These are phyloP conservation scores for Astrothelium macrocarpum DNA, from an alignment of 495 filamentous ascomycete species.

Conservation along the genomic window DNA sequence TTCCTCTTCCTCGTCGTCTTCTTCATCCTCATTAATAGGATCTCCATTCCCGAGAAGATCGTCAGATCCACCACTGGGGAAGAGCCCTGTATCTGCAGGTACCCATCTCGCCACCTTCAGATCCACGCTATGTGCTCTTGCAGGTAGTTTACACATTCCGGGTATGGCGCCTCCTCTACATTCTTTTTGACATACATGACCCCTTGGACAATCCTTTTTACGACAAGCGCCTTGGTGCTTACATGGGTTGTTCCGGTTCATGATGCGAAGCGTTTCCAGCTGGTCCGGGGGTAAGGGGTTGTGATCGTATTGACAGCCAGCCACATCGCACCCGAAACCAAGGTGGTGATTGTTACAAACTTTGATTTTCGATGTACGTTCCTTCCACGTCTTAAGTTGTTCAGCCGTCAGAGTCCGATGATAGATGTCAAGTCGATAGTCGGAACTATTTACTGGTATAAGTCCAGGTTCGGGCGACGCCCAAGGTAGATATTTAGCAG, in stretches of 20 bases:
- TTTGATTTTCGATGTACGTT: slow-evolving; percentile 19
- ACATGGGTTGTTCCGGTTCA: slow-evolving; percentile 19
- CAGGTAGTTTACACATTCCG: slow-evolving; percentile 17
- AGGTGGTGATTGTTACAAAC: slow-evolving; percentile 27
- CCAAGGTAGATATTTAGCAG: slow-evolving; percentile 9
- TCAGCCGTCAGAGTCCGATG: slow-evolving; percentile 11
- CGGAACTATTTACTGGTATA: slow-evolving; percentile 24
- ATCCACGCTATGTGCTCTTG: slow-evolving; percentile 6
- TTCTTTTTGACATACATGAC: slow-evolving; percentile 27
- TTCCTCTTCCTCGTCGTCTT: not conserved
- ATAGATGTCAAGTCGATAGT: slow-evolving; percentile 22
- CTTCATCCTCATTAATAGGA: not conserved
- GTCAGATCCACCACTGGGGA: not conserved
- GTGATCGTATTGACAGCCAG: slow-evolving; percentile 24
- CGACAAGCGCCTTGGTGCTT: slow-evolving; percentile 20
- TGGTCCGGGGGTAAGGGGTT: slow-evolving; percentile 10
- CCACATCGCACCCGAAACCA: slow-evolving; percentile 13
- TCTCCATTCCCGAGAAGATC: not conserved
- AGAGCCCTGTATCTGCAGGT: not conserved
- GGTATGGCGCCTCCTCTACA: slow-evolving; percentile 11
- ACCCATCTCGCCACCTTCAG: slow-evolving; percentile 10
- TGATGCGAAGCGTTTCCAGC: slow-evolving; percentile 16
- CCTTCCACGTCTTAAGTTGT: slow-evolving; percentile 16
- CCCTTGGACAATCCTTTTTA: slow-evolving; percentile 15
- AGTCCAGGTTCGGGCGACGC: slow-evolving; percentile 10